Evolutionary conservation across 306 rosid genomes (phyloP).

Genomic region (Betula pendula): DNA sequence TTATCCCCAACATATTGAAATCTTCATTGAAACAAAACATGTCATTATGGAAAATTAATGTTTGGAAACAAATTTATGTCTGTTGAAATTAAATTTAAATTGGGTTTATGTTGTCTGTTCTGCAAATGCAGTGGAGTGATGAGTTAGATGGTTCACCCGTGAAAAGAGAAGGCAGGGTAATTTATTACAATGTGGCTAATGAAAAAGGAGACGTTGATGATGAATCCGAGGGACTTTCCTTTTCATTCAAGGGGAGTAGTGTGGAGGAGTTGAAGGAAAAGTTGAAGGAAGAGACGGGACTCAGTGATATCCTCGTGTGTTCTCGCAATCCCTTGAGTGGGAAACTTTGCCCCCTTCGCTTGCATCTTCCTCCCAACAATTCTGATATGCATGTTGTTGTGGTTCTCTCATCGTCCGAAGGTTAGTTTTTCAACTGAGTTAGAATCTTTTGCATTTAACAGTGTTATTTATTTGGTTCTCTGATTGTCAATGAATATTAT

Average conservation of each 20-base stretch:
- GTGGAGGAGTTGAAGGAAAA: constrained; percentile 53
- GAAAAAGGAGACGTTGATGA: constrained; percentile 53
- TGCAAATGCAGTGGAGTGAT: constrained; percentile 27
- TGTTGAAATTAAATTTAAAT: neutral
- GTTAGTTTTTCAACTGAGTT: constrained; percentile 16
- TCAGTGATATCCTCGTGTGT: constrained; percentile 57
- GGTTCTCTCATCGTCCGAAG: constrained; percentile 49
- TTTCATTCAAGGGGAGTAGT: constrained; percentile 58
- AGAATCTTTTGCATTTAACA: neutral
- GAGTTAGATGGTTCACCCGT: constrained; percentile 14
- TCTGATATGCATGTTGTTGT: constrained; percentile 65
- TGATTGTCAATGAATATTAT: too few relatives aligned
- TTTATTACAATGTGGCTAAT: constrained; percentile 58
- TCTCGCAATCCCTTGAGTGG: constrained; percentile 72
- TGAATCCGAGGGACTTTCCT: constrained; percentile 35
- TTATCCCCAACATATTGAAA: too few relatives aligned
- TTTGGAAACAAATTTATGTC: neutral
- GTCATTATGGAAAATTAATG: neutral
- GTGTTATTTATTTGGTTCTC: too few relatives aligned
- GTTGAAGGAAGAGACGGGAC: constrained; percentile 56
- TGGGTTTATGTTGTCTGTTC: neutral
- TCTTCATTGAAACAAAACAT: too few relatives aligned
- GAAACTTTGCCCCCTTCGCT: constrained; percentile 68
- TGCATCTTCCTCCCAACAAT: constrained; percentile 86
- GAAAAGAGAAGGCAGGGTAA: constrained; percentile 59